Base-by-base conservation (phyloP, 2,329 filamentous ascomycete genomes). In the Calonectria leucothoes region DNA sequence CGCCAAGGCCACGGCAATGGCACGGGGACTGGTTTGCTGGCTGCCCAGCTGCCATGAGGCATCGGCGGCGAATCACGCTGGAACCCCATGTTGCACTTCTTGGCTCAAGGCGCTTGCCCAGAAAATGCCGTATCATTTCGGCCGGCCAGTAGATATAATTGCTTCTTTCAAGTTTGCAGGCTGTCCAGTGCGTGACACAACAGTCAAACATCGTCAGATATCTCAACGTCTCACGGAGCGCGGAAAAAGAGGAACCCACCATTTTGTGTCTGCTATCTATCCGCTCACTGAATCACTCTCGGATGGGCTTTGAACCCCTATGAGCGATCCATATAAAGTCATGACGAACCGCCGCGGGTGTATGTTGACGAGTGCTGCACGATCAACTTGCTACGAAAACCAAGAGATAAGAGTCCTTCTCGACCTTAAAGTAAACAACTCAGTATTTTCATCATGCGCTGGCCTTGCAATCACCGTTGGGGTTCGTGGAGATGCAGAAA, bases 391-490 rank as follows among this genome's bases (percentile, higher is more conserved):
- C 10, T 37, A 23, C 55, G n/a, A 23, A 23, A 6, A 1, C 31
- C n/a, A 20, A 55, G 17, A 57, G 17, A 37, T 23, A 59, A 27
- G 33, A 14, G 11, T n/a, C 20, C 10, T 59, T 23, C 23, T 66
- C 27, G 70, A 42, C 39, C 20, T n/a, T 23, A 49, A 29, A 59
- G 39, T 45, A 31, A 42, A 69, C 69, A 71, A 59, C 71, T 64
- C 55, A 59, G 49, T 8, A 27, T 23, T 66, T 48, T 68, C 48
- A 65, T 37, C n/a, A 80, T 80, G 78, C 72, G 66, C 29, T 79
- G 78, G 78, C 78, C 78, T 37, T 79, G 78, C 59, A 80, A 75
- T 52, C 75, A 80, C 51, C 69, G 67, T 7, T 80, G 78, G 75
- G 78, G 78, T 37, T 73, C 76, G 29, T 74, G 76, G 71, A 71